phyloP scores from a whole-genome alignment of 352 stramenopile genomes.

The Phytophthora palmivora region DNA sequence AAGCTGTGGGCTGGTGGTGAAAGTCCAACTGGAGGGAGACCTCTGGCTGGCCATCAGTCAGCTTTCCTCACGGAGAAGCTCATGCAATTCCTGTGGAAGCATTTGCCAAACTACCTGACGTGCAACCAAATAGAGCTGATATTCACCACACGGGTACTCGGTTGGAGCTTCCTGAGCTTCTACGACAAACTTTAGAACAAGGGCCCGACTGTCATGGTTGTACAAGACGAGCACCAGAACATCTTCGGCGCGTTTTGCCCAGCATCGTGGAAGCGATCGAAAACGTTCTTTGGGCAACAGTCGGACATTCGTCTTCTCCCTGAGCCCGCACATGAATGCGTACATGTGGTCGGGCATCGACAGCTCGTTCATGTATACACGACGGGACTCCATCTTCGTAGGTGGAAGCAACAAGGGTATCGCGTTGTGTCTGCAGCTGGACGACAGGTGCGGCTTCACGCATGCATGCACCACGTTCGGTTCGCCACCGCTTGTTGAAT shows the following conservation, averaged over 20 bases:
- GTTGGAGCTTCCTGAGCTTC: conserved; percentile 78
- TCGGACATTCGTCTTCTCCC: conserved; percentile 75
- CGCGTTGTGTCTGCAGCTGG: conserved; percentile 71
- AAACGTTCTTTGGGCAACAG: conserved; percentile 77
- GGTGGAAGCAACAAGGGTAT: conserved; percentile 74
- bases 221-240: conserved; percentile 75
- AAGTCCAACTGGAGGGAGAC: conserved; percentile 31
- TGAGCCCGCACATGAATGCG: conserved; percentile 62
- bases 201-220: conserved; percentile 67
- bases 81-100: conserved; percentile 70
- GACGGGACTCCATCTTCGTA: conserved; percentile 62
- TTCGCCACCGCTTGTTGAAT: conserved; percentile 55
- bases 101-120: conserved; percentile 64
- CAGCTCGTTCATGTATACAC: conserved; percentile 76
- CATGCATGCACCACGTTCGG: conserved; percentile 71
- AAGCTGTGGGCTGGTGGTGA: conserved; percentile 52
- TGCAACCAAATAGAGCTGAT: conserved; percentile 79
- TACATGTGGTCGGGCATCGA: conserved; percentile 72
- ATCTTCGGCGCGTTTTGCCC: conserved; percentile 82
- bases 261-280: conserved; percentile 63
- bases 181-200: conserved; percentile 64
- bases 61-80: conserved; percentile 71
- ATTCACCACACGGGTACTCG: conserved; percentile 67
- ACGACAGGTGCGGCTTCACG: conserved; percentile 79
- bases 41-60: conserved; percentile 44